A percentile compares a stretch with the other conserved stretches of the same genome.
Conservation (phyloP, 495 filamentous ascomycete species). For the Arthonia radiata region DNA sequence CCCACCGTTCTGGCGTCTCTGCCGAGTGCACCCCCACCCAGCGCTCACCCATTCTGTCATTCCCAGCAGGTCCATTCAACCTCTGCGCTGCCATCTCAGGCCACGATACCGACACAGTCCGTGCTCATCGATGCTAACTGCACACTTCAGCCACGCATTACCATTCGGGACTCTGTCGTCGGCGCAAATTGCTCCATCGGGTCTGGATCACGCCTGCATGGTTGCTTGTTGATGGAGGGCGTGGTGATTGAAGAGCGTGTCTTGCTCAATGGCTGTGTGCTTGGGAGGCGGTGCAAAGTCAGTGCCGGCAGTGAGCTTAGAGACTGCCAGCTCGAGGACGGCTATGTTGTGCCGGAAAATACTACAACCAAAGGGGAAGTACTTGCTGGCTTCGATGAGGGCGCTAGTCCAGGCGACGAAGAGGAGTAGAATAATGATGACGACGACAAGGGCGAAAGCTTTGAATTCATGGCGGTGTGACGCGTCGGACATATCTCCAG, state of each 20-base stretch:
- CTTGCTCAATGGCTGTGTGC: conserved; percentile 54
- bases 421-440: no score
- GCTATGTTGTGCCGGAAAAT: conserved; percentile 52
- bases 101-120: conserved; percentile 39
- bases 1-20: conserved; percentile 20
- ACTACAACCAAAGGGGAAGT: no score
- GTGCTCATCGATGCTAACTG: conserved; percentile 66
- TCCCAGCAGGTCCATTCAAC: conserved; percentile 56
- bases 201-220: conserved; percentile 47
- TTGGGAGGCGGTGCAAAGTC: conserved; percentile 51
- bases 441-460: no score
- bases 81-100: conserved; percentile 45
- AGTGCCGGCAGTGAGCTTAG: conserved; percentile 51
- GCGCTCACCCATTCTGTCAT: conserved; percentile 35
- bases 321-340: conserved; percentile 81
- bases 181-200: conserved; percentile 55
- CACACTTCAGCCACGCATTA: conserved; percentile 52
- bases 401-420: no score
- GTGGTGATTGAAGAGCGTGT: conserved; percentile 54
- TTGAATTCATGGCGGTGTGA: no score
- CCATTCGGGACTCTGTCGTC: conserved; percentile 75
- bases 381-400: no score
- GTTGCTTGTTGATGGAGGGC: conserved; percentile 80
- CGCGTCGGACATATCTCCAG: no score
- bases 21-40: not conserved